phyloP scores from a whole-genome alignment of 2,329 filamentous ascomycete genomes.

The Aspergillus ruber region DNA sequence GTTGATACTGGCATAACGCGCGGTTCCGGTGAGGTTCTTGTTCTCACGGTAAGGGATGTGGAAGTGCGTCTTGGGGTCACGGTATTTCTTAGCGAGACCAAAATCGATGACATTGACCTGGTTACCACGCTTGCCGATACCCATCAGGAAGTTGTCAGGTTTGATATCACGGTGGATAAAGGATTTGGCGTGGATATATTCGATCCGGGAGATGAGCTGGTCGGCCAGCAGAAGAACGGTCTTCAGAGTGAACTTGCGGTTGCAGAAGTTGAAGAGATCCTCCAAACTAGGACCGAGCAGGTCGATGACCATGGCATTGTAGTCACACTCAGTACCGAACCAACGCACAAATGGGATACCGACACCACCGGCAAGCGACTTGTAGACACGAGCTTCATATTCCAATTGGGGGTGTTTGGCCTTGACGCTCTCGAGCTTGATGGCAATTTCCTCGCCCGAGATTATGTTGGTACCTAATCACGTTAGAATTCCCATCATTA shows the following conservation, averaged over 20 bases:
- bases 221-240: conserved; percentile 94
- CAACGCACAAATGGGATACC: conserved; percentile 98
- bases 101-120: conserved; percentile 99
- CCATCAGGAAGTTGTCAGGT: conserved; percentile 99
- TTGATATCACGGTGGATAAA: conserved; percentile 99
- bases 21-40: conserved; percentile 99
- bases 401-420: conserved; percentile 98
- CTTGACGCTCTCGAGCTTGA: conserved; percentile 99
- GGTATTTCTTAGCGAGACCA: conserved; percentile 98
- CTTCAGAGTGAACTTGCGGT: conserved; percentile 98
- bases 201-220: conserved; percentile 97
- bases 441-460: conserved; percentile 97
- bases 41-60: conserved; percentile 99
- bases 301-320: conserved; percentile 99
- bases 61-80: conserved; percentile 99
- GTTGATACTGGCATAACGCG: conserved; percentile 98
- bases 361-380: conserved; percentile 85
- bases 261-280: conserved; percentile 99
- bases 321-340: conserved; percentile 99
- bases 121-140: conserved; percentile 97
- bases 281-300: conserved; percentile 92
- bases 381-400: conserved; percentile 91
- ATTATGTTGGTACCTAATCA: conserved; percentile 90
- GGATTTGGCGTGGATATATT: conserved; percentile 99
- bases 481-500: conserved; percentile 6